phyloP scores from a whole-genome alignment of 768 basidiomycete species.

The Kwoniella dejecticola region DNA sequence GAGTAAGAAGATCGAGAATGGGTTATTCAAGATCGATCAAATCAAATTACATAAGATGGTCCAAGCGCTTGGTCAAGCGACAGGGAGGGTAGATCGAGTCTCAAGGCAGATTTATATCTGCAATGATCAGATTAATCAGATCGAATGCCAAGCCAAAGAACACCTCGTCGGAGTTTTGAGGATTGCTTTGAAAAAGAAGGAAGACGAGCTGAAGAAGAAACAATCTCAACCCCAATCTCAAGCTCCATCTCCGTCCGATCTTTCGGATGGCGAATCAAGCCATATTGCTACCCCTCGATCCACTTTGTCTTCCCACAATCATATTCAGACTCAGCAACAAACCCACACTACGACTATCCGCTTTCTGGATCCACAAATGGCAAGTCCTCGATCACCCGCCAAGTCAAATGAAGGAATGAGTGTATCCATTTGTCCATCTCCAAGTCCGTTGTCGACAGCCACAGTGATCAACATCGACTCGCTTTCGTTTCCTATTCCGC shows the following conservation, averaged over 20 bases:
- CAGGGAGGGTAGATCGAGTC: conserved; percentile 28
- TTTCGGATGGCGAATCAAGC: no score
- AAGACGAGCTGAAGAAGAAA: not conserved
- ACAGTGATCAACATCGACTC: conserved; percentile 17
- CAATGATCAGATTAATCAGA: conserved; percentile 42
- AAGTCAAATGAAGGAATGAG: not conserved
- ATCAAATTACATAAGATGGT: conserved; percentile 7
- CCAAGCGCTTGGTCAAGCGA: conserved; percentile 12
- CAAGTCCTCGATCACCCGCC: not conserved
- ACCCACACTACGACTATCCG: not conserved
- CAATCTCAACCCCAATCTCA: no score
- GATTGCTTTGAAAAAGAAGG: conserved; percentile 1
- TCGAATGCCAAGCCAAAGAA: conserved; percentile 27
- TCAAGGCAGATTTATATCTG: conserved; percentile 38
- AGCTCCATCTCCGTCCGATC: no score
- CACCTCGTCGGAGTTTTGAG: conserved; percentile 19
- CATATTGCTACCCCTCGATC: no score
- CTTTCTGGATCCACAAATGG: not conserved
- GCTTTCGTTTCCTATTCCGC: conserved; percentile 15
- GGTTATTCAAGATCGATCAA: not conserved
- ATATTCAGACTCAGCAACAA: no score
- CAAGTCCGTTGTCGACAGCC: conserved; percentile 9
- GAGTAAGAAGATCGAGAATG: conserved; percentile 8
- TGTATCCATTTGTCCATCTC: not conserved
- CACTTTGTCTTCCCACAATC: no score